A percentile compares a stretch with the other conserved stretches of the same genome.
These are phyloP conservation scores for Fusarium buharicum DNA, from an alignment of 2,329 filamentous ascomycete genomes.

Conservation along the genomic window DNA sequence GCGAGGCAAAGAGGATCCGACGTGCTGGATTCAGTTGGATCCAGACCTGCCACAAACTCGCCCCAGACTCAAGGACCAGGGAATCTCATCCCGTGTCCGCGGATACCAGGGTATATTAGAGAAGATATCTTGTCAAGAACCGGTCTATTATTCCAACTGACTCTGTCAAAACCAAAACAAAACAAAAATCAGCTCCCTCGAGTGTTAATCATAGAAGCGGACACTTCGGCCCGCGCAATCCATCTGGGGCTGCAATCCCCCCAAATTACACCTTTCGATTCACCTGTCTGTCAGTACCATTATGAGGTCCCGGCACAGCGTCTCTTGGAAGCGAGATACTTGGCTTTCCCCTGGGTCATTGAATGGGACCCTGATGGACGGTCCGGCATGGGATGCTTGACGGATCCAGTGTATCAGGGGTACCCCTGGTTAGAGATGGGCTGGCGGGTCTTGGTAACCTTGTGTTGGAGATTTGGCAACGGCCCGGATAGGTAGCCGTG, in stretches of 20 bases:
- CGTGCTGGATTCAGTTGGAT: slow-evolving; percentile 41
- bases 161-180: slow-evolving; percentile 4
- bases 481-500: slow-evolving; percentile 52
- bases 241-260: slow-evolving; percentile 29
- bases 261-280: slow-evolving; percentile 33
- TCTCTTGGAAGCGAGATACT: slow-evolving; percentile 43
- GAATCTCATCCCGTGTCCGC: slow-evolving; percentile 38
- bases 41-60: slow-evolving; percentile 34
- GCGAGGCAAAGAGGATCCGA: slow-evolving; percentile 39
- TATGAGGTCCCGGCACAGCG: slow-evolving; percentile 42
- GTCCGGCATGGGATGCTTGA: slow-evolving; percentile 15
- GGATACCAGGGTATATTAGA: slow-evolving; percentile 24
- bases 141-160: slow-evolving; percentile 3
- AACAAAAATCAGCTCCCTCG: too few species aligned
- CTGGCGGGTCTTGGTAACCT: slow-evolving; percentile 36
- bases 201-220: slow-evolving; percentile 17
- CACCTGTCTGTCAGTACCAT: slow-evolving; percentile 30
- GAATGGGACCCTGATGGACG: slow-evolving; percentile 44
- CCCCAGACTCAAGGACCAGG: slow-evolving; percentile 35
- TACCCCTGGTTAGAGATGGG: slow-evolving; percentile 30
- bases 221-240: slow-evolving; percentile 28
- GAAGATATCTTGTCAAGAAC: slow-evolving; percentile 13
- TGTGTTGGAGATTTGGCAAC: slow-evolving; percentile 47
- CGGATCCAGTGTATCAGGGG: slow-evolving; percentile 19
- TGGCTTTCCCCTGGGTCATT: slow-evolving; percentile 37